phyloP scores from a whole-genome alignment of 805 yeast genomes.

The Kazachstania viticola region DNA sequence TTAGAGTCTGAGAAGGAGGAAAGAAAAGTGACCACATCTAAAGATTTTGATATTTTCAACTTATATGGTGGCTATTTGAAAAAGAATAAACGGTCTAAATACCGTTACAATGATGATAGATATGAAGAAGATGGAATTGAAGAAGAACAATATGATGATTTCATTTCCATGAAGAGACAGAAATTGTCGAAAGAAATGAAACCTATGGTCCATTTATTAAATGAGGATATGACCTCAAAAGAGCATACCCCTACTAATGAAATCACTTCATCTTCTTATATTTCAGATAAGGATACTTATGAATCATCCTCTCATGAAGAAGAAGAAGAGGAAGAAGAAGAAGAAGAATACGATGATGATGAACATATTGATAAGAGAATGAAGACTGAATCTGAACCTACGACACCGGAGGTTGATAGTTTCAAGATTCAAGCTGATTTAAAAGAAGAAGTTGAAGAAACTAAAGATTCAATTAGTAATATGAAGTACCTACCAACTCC shows the following conservation, averaged over 20 bases:
- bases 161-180: constrained; percentile 6
- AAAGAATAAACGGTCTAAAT: not conserved
- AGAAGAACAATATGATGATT: not conserved
- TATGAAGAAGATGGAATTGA: not conserved
- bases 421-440: constrained; percentile 2
- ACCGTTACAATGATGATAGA: not conserved
- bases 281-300: constrained; percentile 9
- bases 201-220: constrained; percentile 23
- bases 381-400: constrained; percentile 7
- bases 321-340: constrained; percentile 10
- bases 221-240: constrained; percentile 18
- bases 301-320: constrained; percentile 7
- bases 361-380: constrained; percentile 17
- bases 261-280: constrained; percentile 5
- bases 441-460: not conserved
- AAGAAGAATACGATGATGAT: constrained; percentile 9
- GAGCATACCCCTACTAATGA: constrained; percentile 14
- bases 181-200: constrained; percentile 8
- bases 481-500: constrained; percentile 37
- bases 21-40: constrained; percentile 20
- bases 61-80: constrained; percentile 19
- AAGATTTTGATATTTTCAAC: constrained; percentile 28
- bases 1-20: constrained; percentile 12
- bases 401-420: constrained; percentile 19
- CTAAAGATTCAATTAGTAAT: constrained; percentile 3